Conservation (phyloP, 352 stramenopile genomes). For the Pythium aphanidermatum region DNA sequence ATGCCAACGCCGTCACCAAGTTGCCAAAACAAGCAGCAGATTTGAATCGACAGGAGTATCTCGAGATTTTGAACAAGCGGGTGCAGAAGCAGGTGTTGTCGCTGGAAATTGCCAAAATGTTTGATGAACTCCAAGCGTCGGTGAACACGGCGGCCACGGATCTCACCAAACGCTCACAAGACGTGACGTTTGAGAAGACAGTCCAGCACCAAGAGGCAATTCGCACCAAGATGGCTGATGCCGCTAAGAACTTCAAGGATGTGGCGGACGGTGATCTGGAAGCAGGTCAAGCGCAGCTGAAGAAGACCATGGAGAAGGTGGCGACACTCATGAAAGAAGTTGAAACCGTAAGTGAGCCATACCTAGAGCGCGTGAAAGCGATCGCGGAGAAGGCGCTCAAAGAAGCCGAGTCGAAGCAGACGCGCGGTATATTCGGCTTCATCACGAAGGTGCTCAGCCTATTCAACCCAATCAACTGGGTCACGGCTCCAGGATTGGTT, state of each 20-base stretch:
- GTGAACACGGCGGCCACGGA: not conserved
- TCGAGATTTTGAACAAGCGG: not conserved
- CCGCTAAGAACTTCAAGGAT: not conserved
- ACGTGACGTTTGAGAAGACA: not conserved
- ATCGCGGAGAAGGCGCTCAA: slow-evolving; percentile 2
- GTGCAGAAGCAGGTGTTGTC: slow-evolving; percentile 4
- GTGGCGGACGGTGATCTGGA: not conserved
- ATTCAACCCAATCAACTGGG: slow-evolving; percentile 4
- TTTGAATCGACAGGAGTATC: slow-evolving; percentile 4
- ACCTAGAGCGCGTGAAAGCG: not conserved
- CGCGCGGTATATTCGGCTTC: slow-evolving; percentile 2
- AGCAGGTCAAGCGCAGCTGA: not conserved
- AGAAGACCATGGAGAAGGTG: not conserved
- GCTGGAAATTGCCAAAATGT: slow-evolving; percentile 1
- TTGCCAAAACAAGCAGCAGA: not conserved
- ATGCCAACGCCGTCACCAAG: slow-evolving; percentile 4
- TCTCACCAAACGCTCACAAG: slow-evolving; percentile 1
- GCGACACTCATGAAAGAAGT: not conserved
- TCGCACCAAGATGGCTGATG: slow-evolving; percentile 1
- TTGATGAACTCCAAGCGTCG: slow-evolving; percentile 4
- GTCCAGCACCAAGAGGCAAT: slow-evolving; percentile 2
- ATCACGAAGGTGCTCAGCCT: slow-evolving; percentile 3
- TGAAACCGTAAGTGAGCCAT: not conserved
- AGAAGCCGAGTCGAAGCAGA: not conserved
- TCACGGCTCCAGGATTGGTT: slow-evolving; percentile 1